phyloP scores from a whole-genome alignment of 371 early-diverging fungal genomes.

The Phascolomyces articulosus region DNA sequence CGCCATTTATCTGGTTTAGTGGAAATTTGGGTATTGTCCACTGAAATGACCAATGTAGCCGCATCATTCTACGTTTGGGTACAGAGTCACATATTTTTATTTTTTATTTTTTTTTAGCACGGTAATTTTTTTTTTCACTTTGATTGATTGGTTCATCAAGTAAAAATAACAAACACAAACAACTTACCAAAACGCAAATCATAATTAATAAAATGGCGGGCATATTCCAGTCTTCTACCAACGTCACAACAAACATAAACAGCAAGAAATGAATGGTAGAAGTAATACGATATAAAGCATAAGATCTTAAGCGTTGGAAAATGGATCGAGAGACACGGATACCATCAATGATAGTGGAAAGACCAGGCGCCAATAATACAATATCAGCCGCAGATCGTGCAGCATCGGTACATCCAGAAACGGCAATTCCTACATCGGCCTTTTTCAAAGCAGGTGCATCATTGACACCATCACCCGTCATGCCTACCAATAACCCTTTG shows the following conservation, averaged over 20 bases:
- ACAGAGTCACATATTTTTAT: too few relatives aligned
- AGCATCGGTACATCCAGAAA: constrained; percentile 51
- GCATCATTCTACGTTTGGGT: constrained; percentile 93
- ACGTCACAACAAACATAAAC: constrained; percentile 89
- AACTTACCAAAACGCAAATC: constrained; percentile 72
- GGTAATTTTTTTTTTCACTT: too few relatives aligned
- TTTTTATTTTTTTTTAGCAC: too few relatives aligned
- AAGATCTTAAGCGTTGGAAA: constrained; percentile 90
- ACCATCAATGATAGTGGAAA: constrained; percentile 88
- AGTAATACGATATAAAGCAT: constrained; percentile 90
- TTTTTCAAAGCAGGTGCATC: constrained; percentile 92
- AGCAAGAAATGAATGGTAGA: constrained; percentile 91
- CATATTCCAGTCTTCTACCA: constrained; percentile 82
- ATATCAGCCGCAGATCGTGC: constrained; percentile 93
- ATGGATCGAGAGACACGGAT: constrained; percentile 83
- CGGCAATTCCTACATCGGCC: constrained; percentile 89
- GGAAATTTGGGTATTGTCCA: constrained; percentile 91
- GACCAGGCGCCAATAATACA: constrained; percentile 83
- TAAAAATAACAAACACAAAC: not conserved
- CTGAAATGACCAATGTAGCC: constrained; percentile 89
- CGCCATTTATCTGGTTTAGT: constrained; percentile 91
- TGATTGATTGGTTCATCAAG: too few relatives aligned
- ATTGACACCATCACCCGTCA: constrained; percentile 88
- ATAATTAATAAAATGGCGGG: constrained; percentile 84
- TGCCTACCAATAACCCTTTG: constrained; percentile 68